Percentiles rank a stretch among this genome's conserved stretches.
Evolutionary conservation across 2,329 filamentous ascomycete genomes (phyloP).

Genomic region (Cladosporium halotolerans): DNA sequence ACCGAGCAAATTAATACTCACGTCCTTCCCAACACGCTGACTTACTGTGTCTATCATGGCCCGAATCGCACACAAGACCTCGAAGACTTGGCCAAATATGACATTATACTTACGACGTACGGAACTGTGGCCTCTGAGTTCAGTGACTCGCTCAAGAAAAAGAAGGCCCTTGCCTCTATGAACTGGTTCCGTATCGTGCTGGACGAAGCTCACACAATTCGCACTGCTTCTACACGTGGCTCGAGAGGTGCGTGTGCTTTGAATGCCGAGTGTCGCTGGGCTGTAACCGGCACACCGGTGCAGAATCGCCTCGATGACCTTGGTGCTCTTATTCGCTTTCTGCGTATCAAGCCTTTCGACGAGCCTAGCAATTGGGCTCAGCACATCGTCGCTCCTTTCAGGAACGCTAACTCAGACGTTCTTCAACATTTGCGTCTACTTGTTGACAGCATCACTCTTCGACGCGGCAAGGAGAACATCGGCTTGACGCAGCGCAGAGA

Average conservation of each 20-base stretch:
- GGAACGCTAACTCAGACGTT: slow-evolving; percentile 75
- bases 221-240: slow-evolving; percentile 72
- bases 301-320: slow-evolving; percentile 92
- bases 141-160: slow-evolving; percentile 30
- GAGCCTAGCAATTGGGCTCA: slow-evolving; percentile 68
- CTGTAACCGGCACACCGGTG: slow-evolving; percentile 92
- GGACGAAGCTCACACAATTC: slow-evolving; percentile 92
- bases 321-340: slow-evolving; percentile 76
- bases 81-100: slow-evolving; percentile 62
- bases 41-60: slow-evolving; percentile 82
- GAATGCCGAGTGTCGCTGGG: slow-evolving; percentile 79
- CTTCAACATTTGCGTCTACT: slow-evolving; percentile 79
- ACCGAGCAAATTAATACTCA: slow-evolving; percentile 85
- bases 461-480: slow-evolving; percentile 86
- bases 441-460: slow-evolving; percentile 88
- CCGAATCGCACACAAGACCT: slow-evolving; percentile 64
- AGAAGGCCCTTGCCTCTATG: slow-evolving; percentile 65
- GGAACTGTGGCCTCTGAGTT: slow-evolving; percentile 74
- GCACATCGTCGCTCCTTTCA: slow-evolving; percentile 79
- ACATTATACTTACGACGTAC: slow-evolving; percentile 90
- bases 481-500: slow-evolving; percentile 71
- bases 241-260: slow-evolving; percentile 80
- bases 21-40: slow-evolving; percentile 57
- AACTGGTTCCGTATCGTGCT: slow-evolving; percentile 92
- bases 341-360: slow-evolving; percentile 79